These are phyloP conservation scores for Cyberlindnera amylophila DNA, from an alignment of 805 yeast species.

Conservation along the genomic window DNA sequence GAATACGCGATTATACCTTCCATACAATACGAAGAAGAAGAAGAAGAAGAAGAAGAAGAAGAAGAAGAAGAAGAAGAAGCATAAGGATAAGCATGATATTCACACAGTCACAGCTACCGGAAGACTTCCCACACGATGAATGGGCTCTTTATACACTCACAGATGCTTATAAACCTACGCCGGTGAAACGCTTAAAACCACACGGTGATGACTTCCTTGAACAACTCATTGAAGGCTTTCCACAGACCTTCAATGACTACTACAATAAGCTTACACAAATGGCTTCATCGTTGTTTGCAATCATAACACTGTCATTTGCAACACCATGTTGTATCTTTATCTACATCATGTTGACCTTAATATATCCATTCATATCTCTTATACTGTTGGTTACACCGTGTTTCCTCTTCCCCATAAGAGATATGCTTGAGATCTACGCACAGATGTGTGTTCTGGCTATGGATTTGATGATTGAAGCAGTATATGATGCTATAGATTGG, in stretches of 20 bases:
- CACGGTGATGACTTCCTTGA: too few relatives aligned
- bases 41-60: too few relatives aligned
- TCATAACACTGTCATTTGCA: not conserved
- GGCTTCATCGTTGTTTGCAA: not conserved
- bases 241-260: too few relatives aligned
- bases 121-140: constrained; percentile 9
- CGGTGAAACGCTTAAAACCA: too few relatives aligned
- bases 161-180: not conserved
- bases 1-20: too few relatives aligned
- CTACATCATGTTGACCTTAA: not conserved
- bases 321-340: not conserved
- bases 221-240: too few relatives aligned
- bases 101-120: not conserved
- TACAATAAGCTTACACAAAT: too few relatives aligned
- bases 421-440: not conserved
- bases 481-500: too few relatives aligned
- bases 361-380: not conserved
- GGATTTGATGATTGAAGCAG: not conserved
- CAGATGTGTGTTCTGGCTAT: not conserved
- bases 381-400: not conserved
- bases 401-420: not conserved
- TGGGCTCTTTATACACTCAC: constrained; percentile 5
- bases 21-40: too few relatives aligned
- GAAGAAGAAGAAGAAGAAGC: too few relatives aligned
- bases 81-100: not conserved